A percentile compares a stretch with the other conserved stretches of the same genome.
phyloP scores from a whole-genome alignment of 192 early-diverging fungal species.

The Backusella morwellensis region DNA sequence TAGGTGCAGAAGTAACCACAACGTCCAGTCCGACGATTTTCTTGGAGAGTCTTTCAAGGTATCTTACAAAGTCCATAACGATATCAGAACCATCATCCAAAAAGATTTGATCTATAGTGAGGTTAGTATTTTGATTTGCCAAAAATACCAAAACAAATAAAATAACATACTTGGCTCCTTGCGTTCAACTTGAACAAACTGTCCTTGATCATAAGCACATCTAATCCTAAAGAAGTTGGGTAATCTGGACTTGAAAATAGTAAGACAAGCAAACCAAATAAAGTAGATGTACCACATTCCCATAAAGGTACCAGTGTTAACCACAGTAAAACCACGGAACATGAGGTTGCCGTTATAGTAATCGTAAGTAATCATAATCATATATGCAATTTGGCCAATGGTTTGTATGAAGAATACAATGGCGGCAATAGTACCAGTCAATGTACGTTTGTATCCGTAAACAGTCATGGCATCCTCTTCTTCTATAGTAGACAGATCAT shows the following conservation, averaged over 20 bases:
- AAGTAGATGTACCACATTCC: conserved; percentile 50
- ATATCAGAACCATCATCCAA: conserved; percentile 30
- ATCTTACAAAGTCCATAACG: conserved; percentile 32
- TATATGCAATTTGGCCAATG: conserved; percentile 32
- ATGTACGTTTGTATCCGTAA: conserved; percentile 41
- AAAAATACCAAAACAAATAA: not conserved
- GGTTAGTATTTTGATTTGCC: not conserved
- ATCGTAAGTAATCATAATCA: conserved; percentile 43
- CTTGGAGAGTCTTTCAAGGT: conserved; percentile 21
- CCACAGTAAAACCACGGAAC: conserved; percentile 37
- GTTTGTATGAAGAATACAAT: conserved; percentile 35
- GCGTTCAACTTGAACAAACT: conserved; percentile 50
- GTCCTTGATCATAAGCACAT: conserved; percentile 35
- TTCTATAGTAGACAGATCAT: not conserved
- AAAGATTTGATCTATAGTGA: conserved; percentile 29
- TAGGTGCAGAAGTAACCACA: conserved; percentile 37
- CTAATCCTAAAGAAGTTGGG: conserved; percentile 54
- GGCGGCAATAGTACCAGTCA: conserved; percentile 38
- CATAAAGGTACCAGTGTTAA: conserved; percentile 44
- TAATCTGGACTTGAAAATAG: conserved; percentile 39
- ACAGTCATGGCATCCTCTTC: conserved; percentile 33
- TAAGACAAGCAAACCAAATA: conserved; percentile 42
- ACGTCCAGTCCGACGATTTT: conserved; percentile 38
- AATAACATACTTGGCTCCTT: conserved; percentile 20
- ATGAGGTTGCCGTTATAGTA: conserved; percentile 40